A percentile compares a stretch with the other conserved stretches of the same genome.
Evolutionary conservation across 257 asterid species (phyloP).

Genomic region (Nicotiana tomentosiformis): DNA sequence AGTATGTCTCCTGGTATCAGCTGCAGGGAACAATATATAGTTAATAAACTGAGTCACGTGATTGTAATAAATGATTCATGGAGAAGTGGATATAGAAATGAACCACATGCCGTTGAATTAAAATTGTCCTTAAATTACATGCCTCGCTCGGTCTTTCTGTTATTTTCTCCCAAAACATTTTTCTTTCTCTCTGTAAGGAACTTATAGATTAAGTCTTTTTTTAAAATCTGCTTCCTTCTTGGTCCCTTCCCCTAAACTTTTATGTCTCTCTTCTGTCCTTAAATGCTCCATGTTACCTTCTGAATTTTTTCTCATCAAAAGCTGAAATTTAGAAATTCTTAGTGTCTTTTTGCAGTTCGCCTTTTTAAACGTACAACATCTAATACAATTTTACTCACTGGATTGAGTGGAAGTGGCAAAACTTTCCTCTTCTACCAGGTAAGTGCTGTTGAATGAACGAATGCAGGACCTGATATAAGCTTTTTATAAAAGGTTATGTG

Average conservation of each 20-base stretch:
- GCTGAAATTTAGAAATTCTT: not conserved
- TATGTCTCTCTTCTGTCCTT: not conserved
- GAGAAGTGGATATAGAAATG: not conserved
- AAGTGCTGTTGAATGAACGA: not conserved
- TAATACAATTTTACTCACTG: constrained; percentile 18
- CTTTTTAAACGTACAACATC: not conserved
- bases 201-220: not conserved
- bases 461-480: not conserved
- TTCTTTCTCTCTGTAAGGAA: not conserved
- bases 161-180: not conserved
- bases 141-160: not conserved
- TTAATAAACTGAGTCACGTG: not conserved
- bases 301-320: not conserved
- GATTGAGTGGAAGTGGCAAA: constrained; percentile 21
- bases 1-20: not conserved
- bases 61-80: not conserved
- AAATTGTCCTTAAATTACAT: not conserved
- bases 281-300: not conserved
- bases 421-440: constrained; percentile 19
- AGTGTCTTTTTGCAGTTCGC: constrained; percentile 11
- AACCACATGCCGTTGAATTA: not conserved
- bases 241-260: not conserved
- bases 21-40: not conserved
- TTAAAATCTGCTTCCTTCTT: not conserved
- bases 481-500: not conserved